Evolutionary conservation across 2,329 filamentous ascomycete species (phyloP).

Genomic region (Arthroderma sp.): DNA sequence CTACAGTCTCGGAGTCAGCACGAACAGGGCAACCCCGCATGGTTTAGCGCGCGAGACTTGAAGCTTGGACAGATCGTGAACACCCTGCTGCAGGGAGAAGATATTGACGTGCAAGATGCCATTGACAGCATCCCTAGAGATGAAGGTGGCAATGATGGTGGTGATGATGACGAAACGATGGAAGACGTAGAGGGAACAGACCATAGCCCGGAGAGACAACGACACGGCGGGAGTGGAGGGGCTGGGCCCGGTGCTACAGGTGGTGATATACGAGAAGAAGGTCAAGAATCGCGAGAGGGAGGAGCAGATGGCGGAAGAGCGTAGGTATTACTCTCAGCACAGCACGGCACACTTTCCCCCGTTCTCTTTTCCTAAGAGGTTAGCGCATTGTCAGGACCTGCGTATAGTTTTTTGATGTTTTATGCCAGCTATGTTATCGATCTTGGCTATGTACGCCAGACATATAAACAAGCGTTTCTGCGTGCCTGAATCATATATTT

Average conservation of each 20-base stretch:
- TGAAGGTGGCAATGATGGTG: conserved; percentile 38
- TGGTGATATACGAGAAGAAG: conserved; percentile 83
- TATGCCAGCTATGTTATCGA: neutral
- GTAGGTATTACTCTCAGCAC: conserved; percentile 61
- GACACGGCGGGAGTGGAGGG: conserved; percentile 57
- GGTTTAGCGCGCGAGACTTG: conserved; percentile 72
- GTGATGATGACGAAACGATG: conserved; percentile 62
- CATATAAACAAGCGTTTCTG: neutral
- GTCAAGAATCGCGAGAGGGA: conserved; percentile 74
- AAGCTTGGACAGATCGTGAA: conserved; percentile 85
- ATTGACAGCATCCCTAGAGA: conserved; percentile 50
- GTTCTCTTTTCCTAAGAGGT: neutral
- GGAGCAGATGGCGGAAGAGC: conserved; percentile 96
- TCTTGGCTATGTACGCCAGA: neutral
- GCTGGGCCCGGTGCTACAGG: conserved; percentile 79
- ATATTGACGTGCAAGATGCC: conserved; percentile 65
- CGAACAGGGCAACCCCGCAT: conserved; percentile 55
- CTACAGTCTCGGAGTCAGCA: conserved; percentile 82
- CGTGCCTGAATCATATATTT: neutral
- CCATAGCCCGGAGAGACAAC: conserved; percentile 43
- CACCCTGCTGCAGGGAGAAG: conserved; percentile 71
- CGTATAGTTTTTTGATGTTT: conserved; percentile 5
- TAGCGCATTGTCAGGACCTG: neutral
- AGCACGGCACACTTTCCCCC: neutral
- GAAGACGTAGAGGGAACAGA: conserved; percentile 58